Conservation (phyloP, 805 yeast genomes). For the Barnettozyma wickerhamii region DNA sequence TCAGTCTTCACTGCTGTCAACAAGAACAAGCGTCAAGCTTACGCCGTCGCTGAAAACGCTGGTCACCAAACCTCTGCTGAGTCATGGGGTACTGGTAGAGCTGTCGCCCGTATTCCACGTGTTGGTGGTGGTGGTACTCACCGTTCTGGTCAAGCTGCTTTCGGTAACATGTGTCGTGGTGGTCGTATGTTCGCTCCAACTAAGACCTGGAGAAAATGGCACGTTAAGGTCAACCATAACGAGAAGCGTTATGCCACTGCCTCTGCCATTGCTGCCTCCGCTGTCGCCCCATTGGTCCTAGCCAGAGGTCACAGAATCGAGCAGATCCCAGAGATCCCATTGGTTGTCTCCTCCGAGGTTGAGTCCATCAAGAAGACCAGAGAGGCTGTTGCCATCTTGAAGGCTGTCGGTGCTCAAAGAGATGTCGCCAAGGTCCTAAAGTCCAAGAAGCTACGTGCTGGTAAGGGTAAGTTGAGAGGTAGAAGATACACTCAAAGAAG, state of each 20-base stretch:
- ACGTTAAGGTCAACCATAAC: conserved; percentile 99
- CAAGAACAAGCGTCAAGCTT: conserved; percentile 99
- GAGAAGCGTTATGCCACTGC: conserved; percentile 99
- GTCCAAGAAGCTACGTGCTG: conserved; percentile 99
- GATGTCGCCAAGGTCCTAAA: conserved; percentile 97
- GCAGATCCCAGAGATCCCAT: conserved; percentile 96
- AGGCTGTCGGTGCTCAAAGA: conserved; percentile 98
- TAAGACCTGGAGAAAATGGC: conserved; percentile 99
- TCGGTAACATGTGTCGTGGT: conserved; percentile 99
- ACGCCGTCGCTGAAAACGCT: conserved; percentile 98
- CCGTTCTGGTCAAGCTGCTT: conserved; percentile 99
- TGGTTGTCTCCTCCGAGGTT: conserved; percentile 89
- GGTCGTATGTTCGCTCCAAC: conserved; percentile 99
- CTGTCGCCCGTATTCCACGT: conserved; percentile 99
- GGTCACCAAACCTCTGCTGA: conserved; percentile 99
- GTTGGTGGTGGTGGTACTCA: conserved; percentile 99
- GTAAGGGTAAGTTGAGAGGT: conserved; percentile 99
- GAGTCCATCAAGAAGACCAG: conserved; percentile 95
- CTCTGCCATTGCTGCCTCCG: conserved; percentile 98
- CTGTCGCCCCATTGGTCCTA: conserved; percentile 95
- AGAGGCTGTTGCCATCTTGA: conserved; percentile 97
- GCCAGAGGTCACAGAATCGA: conserved; percentile 99
- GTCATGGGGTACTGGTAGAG: conserved; percentile 99
- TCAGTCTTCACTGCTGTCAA: conserved; percentile 96
- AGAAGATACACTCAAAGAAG: conserved; percentile 99